These are phyloP conservation scores for Epichloe gansuensis DNA, from an alignment of 2,329 filamentous ascomycete species.

Conservation along the genomic window DNA sequence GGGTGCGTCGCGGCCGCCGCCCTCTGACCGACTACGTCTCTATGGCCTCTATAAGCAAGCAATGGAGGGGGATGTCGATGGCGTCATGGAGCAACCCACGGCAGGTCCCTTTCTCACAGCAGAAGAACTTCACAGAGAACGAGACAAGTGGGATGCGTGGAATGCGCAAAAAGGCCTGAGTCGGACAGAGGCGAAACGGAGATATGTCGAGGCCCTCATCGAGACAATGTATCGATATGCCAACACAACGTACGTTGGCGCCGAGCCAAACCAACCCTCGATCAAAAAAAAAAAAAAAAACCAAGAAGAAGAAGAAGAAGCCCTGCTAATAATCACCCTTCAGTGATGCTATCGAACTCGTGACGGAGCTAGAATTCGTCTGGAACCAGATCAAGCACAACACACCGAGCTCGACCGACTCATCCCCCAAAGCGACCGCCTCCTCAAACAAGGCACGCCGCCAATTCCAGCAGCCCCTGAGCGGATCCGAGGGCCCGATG, in stretches of 20 bases:
- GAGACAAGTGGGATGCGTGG: conserved; percentile 87
- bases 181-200: conserved; percentile 83
- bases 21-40: conserved; percentile 72
- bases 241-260: conserved; percentile 54
- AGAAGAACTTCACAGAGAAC: conserved; percentile 46
- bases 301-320: not conserved
- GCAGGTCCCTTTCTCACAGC: conserved; percentile 31
- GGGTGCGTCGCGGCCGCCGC: conserved; percentile 77
- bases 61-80: conserved; percentile 95
- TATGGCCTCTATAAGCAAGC: conserved; percentile 99
- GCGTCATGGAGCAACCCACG: conserved; percentile 76
- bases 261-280: not conserved
- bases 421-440: conserved; percentile 37
- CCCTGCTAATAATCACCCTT: not conserved
- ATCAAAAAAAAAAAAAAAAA: not conserved
- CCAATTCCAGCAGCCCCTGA: conserved; percentile 34
- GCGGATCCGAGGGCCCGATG: conserved; percentile 44
- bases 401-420: conserved; percentile 49
- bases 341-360: conserved; percentile 73
- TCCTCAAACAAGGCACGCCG: conserved; percentile 19
- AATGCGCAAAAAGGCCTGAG: conserved; percentile 72
- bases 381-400: conserved; percentile 97
- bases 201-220: conserved; percentile 88
- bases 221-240: conserved; percentile 96
- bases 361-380: conserved; percentile 93